Percentiles rank a stretch among this genome's conserved stretches.
Conservation (phyloP, 1,284 basidiomycete species). For the Heterobasidion occidentale region DNA sequence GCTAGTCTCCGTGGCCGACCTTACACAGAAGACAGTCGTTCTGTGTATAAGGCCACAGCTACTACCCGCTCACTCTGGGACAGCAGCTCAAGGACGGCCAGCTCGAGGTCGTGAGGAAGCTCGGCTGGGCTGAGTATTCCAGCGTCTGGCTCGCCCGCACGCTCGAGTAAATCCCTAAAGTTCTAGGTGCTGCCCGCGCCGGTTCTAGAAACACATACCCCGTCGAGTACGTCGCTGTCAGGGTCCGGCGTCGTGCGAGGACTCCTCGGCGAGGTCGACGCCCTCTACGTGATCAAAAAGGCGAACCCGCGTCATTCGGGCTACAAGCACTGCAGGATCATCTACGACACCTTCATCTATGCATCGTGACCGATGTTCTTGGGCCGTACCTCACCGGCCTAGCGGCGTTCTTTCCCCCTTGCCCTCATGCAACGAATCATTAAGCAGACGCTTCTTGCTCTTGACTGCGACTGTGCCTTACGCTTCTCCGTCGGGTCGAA, state of each 20-base stretch:
- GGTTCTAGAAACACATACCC: background rate
- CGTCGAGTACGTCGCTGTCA: background rate
- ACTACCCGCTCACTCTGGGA: background rate
- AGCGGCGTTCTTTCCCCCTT: too few relatives aligned
- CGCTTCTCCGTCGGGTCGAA: too few relatives aligned
- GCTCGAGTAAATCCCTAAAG: background rate
- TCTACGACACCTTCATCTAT: background rate
- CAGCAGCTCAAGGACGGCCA: background rate
- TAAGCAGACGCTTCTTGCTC: too few relatives aligned
- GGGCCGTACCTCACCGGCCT: background rate
- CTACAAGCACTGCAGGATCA: slow-evolving; percentile 1
- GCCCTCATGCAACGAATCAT: too few relatives aligned
- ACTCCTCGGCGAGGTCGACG: background rate
- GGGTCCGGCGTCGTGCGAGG: background rate
- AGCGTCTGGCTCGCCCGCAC: background rate
- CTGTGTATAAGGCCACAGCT: too few relatives aligned
- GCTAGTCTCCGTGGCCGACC: too few relatives aligned
- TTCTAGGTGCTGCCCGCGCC: background rate
- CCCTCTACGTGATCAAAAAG: background rate
- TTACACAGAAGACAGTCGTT: too few relatives aligned
- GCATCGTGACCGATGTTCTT: background rate
- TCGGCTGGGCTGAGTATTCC: background rate
- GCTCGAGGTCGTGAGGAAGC: background rate
- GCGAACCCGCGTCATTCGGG: slow-evolving; percentile 1
- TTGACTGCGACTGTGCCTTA: too few relatives aligned